A percentile compares a stretch with the other conserved stretches of the same genome.
These are phyloP conservation scores for Capsella bursapastoris DNA, from an alignment of 345 rosid genomes.

Conservation along the genomic window DNA sequence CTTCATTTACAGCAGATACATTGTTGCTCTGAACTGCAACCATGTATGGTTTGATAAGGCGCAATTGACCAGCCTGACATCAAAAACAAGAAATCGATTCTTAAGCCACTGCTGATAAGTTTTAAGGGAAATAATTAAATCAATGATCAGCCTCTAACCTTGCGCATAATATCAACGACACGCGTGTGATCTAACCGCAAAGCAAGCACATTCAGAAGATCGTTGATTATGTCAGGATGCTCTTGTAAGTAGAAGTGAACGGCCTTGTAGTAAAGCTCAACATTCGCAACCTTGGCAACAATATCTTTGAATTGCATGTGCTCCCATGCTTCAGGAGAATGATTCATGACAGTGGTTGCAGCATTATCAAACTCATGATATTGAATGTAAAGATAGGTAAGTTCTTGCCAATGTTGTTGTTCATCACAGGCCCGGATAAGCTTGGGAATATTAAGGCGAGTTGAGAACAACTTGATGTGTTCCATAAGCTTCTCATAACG, in stretches of 20 bases:
- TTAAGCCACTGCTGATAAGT: conserved; percentile 15
- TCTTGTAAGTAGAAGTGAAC: conserved; percentile 99
- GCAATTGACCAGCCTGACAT: conserved; percentile 91
- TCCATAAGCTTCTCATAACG: conserved; percentile 98
- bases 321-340: conserved; percentile 99
- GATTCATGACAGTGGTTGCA: conserved; percentile 98
- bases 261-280: conserved; percentile 95
- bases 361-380: conserved; percentile 99
- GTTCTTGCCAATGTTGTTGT: conserved; percentile 98
- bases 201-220: conserved; percentile 93
- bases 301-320: conserved; percentile 99
- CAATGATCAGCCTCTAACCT: conserved; percentile 54
- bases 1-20: conserved; percentile 93
- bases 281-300: conserved; percentile 90
- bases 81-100: conserved; percentile 16
- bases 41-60: conserved; percentile 96
- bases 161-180: conserved; percentile 97
- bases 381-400: conserved; percentile 86
- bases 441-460: conserved; percentile 98
- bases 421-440: conserved; percentile 98
- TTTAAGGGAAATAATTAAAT: conserved; percentile 3
- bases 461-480: conserved; percentile 95
- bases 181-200: conserved; percentile 97
- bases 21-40: conserved; percentile 97
- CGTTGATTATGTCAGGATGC: conserved; percentile 96